Conservation (phyloP, 1,284 basidiomycete species). For the Wolfiporia cocos region DNA sequence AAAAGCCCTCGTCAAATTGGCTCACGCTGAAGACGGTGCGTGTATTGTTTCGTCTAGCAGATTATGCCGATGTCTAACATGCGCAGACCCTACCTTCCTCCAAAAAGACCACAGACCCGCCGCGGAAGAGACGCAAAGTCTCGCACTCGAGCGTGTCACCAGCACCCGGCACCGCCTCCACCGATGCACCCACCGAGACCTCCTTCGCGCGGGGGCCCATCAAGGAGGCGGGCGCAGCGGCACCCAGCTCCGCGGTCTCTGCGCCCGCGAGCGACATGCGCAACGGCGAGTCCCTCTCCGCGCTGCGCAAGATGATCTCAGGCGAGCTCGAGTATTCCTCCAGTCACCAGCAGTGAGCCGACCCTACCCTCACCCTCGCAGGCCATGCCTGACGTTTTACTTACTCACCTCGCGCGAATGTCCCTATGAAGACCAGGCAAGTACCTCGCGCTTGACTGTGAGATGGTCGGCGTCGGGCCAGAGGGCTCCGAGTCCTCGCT, state of each 20-base stretch:
- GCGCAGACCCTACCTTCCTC: slow-evolving; percentile 2
- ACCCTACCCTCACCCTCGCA: slow-evolving; percentile 5
- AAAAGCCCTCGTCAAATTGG: slow-evolving; percentile 44
- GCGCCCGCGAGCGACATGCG: slow-evolving; percentile 20
- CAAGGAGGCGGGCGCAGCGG: slow-evolving; percentile 1
- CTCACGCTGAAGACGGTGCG: slow-evolving; percentile 40
- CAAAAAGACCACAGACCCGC: slow-evolving; percentile 1
- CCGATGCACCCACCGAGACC: slow-evolving; percentile 4
- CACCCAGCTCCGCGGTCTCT: too few species aligned
- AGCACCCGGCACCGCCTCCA: neutral
- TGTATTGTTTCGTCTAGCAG: neutral
- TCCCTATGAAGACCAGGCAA: slow-evolving; percentile 53
- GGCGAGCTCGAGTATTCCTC: slow-evolving; percentile 37
- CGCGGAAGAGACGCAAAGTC: slow-evolving; percentile 29
- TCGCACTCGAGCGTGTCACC: slow-evolving; percentile 12
- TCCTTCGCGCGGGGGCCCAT: slow-evolving; percentile 16
- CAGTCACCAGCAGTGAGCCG: slow-evolving; percentile 40
- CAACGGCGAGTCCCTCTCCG: slow-evolving; percentile 42
- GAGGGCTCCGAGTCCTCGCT: slow-evolving; percentile 79
- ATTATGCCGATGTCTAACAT: neutral
- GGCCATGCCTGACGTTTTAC: neutral
- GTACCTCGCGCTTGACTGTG: slow-evolving; percentile 88
- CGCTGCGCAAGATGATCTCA: slow-evolving; percentile 45
- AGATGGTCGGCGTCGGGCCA: slow-evolving; percentile 95
- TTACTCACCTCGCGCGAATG: neutral